Evolutionary conservation across 768 basidiomycete genomes (phyloP), one percentile per base, ranked within the genome.

Genomic region (Boletus fagicola): DNA sequence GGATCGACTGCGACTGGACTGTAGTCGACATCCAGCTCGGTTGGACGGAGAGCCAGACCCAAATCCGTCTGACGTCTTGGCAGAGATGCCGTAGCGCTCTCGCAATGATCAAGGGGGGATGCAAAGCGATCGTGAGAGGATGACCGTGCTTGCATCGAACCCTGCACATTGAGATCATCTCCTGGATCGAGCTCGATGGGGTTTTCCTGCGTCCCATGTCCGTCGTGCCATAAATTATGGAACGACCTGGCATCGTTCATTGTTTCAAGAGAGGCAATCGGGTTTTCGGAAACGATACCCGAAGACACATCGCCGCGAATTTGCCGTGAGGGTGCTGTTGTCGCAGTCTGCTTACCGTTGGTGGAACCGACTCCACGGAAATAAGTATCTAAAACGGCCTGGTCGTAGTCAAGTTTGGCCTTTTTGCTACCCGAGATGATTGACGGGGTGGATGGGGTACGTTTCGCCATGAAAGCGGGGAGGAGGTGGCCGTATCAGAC

Each of bases 1-100:
- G 84, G 82, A 58, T 89, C 86, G 38, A 78, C 68, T 43, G 79
- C 65, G 5, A 64, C 54, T 30, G 65, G 66, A 54, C 61, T 59
- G 66, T 73, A 75, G 65, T 66, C 52, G 35, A 64, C 47, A 62
- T 62, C 51, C 43, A 53, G 59, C 63, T 64, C 65, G 45, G 57
- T 57, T 60, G 65, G 68, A 68, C 62, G 66, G 59, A 59, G 51
- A 50, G 63, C 40, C 45, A 65, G 64, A 52, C 26, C 54, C 45
- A 58, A 39, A 49, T 59, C 28, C 15, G 58, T 46, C 35, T 9
- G 58, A 49, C 46, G 38, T 9, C 13, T 49, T 47, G 51, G 49
- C 55, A 56, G 49, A 22, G 49, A 46, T 53, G 58, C 58, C 56
- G 53, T 56, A 35, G 24, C 0, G 16, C n/a, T 56, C 49, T 51